phyloP scores from a whole-genome alignment of 257 asterid genomes.

The Ophiorrhiza pumila region DNA sequence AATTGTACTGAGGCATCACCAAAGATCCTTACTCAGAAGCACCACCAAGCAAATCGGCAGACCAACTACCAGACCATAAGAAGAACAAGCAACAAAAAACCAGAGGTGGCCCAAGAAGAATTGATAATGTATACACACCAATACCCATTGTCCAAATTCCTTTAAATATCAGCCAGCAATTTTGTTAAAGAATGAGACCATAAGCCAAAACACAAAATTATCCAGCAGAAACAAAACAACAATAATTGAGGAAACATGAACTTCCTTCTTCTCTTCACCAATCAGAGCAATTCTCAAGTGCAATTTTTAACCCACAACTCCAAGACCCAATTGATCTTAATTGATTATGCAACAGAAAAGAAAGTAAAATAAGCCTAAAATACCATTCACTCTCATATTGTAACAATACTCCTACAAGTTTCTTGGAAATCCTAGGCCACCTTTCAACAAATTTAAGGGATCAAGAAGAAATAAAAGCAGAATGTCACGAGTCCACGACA shows the following conservation, averaged over 20 bases:
- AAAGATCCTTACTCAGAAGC: conserved; percentile 23
- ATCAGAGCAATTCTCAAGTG: conserved; percentile 2
- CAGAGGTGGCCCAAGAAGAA: conserved; percentile 9
- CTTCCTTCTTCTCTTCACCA: conserved; percentile 15
- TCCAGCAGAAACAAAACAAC: conserved; percentile 13
- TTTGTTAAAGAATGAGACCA: conserved; percentile 18
- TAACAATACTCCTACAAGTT: neutral
- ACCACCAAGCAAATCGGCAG: conserved; percentile 4
- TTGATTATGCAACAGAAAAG: neutral
- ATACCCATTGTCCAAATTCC: conserved; percentile 11
- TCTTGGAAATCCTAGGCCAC: conserved; percentile 7
- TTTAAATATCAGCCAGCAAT: conserved; percentile 6
- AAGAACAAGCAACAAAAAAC: conserved; percentile 16
- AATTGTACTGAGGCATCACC: neutral
- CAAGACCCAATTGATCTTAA: conserved; percentile 3
- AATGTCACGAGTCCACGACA: neutral
- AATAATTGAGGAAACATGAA: neutral
- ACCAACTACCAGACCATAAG: conserved; percentile 16
- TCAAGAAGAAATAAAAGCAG: conserved; percentile 3
- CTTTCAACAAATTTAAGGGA: conserved; percentile 3
- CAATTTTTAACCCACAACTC: conserved; percentile 19
- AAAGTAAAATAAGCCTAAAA: neutral
- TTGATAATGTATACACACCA: neutral
- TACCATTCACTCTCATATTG: conserved; percentile 3
- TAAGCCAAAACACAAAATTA: conserved; percentile 13